Evolutionary conservation across 2,329 filamentous ascomycete genomes (phyloP).

Genomic region (Amauroascus niger): DNA sequence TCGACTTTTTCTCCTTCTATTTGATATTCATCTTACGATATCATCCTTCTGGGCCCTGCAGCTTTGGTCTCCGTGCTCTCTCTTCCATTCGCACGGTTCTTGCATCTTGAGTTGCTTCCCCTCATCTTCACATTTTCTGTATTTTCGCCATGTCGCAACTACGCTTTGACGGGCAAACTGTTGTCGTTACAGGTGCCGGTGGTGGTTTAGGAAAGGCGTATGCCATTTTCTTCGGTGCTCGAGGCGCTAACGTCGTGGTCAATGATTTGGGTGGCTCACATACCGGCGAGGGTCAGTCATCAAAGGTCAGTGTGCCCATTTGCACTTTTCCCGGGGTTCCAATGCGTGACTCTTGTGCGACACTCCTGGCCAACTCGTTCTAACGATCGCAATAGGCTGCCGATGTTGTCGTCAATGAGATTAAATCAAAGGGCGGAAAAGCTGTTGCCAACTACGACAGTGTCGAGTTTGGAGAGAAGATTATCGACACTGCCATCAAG

Average conservation of each 20-base stretch:
- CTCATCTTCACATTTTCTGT: slow-evolving; percentile 6
- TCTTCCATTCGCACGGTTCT: background rate
- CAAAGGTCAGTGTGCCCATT: slow-evolving; percentile 56
- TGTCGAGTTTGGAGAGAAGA: slow-evolving; percentile 75
- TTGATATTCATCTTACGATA: background rate
- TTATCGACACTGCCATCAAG: slow-evolving; percentile 59
- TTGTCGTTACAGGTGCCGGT: slow-evolving; percentile 78
- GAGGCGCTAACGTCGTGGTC: slow-evolving; percentile 89
- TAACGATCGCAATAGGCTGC: slow-evolving; percentile 44
- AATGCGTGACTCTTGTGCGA: slow-evolving; percentile 23
- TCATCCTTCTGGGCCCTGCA: background rate
- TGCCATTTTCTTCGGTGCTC: slow-evolving; percentile 78
- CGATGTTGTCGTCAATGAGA: slow-evolving; percentile 42
- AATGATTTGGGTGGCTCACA: slow-evolving; percentile 91
- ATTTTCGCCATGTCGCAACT: slow-evolving; percentile 52
- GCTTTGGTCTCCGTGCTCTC: background rate
- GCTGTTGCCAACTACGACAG: slow-evolving; percentile 94
- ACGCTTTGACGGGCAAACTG: slow-evolving; percentile 79
- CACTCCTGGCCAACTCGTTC: slow-evolving; percentile 60
- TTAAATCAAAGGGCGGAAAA: slow-evolving; percentile 76
- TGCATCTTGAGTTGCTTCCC: slow-evolving; percentile 13
- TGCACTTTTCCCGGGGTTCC: background rate
- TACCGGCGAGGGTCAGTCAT: slow-evolving; percentile 81
- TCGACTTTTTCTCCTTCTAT: background rate
- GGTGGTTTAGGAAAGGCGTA: slow-evolving; percentile 75